phyloP scores from a whole-genome alignment of 345 rosid genomes.

The Gossypium ekmanianum region DNA sequence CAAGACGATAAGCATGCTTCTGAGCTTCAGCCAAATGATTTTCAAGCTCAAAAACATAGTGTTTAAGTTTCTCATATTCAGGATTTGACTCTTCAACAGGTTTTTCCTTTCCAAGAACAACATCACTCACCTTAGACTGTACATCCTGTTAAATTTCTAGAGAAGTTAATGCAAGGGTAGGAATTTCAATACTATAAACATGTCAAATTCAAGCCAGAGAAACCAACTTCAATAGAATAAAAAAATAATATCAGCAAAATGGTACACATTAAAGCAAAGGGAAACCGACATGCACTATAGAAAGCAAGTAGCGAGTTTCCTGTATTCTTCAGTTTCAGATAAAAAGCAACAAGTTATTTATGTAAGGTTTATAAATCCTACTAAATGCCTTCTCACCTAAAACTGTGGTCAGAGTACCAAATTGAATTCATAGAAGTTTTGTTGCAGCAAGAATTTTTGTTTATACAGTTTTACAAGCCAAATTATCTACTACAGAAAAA shows the following conservation, averaged over 20 bases:
- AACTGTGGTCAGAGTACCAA: background rate
- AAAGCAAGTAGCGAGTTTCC: background rate
- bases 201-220: background rate
- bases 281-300: background rate
- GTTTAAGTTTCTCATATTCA: constrained; percentile 88
- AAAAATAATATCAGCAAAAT: background rate
- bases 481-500: background rate
- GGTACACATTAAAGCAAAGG: background rate
- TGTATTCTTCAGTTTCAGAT: background rate
- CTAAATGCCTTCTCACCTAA: background rate
- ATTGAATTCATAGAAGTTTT: background rate
- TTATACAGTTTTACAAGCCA: background rate
- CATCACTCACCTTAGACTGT: constrained; percentile 89
- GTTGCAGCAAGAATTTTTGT: background rate
- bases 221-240: background rate
- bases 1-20: constrained; percentile 96
- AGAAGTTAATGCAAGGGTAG: constrained; percentile 14
- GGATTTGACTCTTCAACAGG: constrained; percentile 94
- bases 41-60: constrained; percentile 89
- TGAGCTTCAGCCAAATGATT: constrained; percentile 95
- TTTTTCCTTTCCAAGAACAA: constrained; percentile 94
- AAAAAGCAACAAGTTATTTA: background rate
- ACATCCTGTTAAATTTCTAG: constrained; percentile 59
- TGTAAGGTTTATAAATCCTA: background rate
- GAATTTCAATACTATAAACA: background rate